These are phyloP conservation scores for Aspergillaceae sp. DNA, from an alignment of 2,329 filamentous ascomycete genomes.

Conservation along the genomic window DNA sequence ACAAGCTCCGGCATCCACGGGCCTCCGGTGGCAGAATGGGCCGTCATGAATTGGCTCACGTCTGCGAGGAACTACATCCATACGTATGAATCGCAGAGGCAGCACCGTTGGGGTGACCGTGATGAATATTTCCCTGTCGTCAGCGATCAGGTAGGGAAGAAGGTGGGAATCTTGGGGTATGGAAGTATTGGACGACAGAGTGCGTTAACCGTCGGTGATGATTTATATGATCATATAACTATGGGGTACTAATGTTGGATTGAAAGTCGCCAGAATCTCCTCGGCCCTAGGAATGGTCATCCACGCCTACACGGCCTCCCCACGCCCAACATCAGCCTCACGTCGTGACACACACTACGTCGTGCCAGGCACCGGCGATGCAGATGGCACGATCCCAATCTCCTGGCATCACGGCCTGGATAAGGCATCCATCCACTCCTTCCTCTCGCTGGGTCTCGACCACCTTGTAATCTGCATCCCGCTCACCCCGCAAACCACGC, in stretches of 20 bases:
- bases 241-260: too few species aligned
- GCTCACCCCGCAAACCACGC: slow-evolving; percentile 47
- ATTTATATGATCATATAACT: too few species aligned
- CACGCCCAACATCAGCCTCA: slow-evolving; percentile 58
- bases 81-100: slow-evolving; percentile 51
- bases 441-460: slow-evolving; percentile 49
- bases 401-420: slow-evolving; percentile 51
- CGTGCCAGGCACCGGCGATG: slow-evolving; percentile 57
- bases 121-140: slow-evolving; percentile 18
- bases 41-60: slow-evolving; percentile 53
- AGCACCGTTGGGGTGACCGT: slow-evolving; percentile 41
- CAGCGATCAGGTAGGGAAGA: slow-evolving; percentile 49
- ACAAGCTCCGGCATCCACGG: slow-evolving; percentile 51
- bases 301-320: slow-evolving; percentile 64
- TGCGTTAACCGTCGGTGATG: slow-evolving; percentile 18
- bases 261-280: slow-evolving; percentile 47
- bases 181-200: slow-evolving; percentile 55
- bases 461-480: slow-evolving; percentile 50
- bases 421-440: slow-evolving; percentile 44
- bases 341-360: slow-evolving; percentile 57
- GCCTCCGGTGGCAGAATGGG: slow-evolving; percentile 60
- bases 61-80: slow-evolving; percentile 47
- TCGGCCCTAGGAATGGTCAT: slow-evolving; percentile 62
- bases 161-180: slow-evolving; percentile 54
- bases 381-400: slow-evolving; percentile 46